Percentiles rank a stretch among this genome's conserved stretches.
Conservation (phyloP, 257 asterid genomes). For the Catharanthus roseus region DNA sequence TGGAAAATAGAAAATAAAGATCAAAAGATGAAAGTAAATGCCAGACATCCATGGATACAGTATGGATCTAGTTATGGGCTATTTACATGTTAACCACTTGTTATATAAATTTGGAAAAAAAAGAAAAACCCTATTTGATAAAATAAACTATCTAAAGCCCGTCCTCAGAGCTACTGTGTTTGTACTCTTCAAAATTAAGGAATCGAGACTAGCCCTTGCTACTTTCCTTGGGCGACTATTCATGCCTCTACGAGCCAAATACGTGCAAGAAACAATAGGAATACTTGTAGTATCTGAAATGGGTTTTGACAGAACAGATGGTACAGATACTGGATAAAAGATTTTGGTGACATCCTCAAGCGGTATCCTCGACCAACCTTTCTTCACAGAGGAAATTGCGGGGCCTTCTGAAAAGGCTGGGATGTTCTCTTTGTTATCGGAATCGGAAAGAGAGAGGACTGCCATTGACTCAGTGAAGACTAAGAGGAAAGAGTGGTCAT, state of each 20-base stretch:
- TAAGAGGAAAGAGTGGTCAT: neutral
- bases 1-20: neutral
- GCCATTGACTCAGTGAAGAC: slow-evolving; percentile 4
- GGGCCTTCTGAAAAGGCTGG: neutral
- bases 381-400: neutral
- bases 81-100: neutral
- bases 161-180: neutral
- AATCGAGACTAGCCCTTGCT: neutral
- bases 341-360: slow-evolving; percentile 13
- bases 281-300: neutral
- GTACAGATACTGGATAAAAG: neutral
- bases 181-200: neutral
- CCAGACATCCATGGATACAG: neutral
- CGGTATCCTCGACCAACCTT: slow-evolving; percentile 8
- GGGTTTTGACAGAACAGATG: neutral
- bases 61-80: neutral
- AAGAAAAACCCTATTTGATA: neutral
- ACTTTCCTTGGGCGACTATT: slow-evolving; percentile 1
- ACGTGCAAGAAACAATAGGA: neutral
- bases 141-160: slow-evolving; percentile 1
- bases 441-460: neutral
- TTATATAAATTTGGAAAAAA: neutral
- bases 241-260: slow-evolving; percentile 2
- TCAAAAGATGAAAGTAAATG: neutral
- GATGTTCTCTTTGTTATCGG: slow-evolving; percentile 5